Conservation (phyloP, 2,329 filamentous ascomycete genomes). For the Fusarium sp. region DNA sequence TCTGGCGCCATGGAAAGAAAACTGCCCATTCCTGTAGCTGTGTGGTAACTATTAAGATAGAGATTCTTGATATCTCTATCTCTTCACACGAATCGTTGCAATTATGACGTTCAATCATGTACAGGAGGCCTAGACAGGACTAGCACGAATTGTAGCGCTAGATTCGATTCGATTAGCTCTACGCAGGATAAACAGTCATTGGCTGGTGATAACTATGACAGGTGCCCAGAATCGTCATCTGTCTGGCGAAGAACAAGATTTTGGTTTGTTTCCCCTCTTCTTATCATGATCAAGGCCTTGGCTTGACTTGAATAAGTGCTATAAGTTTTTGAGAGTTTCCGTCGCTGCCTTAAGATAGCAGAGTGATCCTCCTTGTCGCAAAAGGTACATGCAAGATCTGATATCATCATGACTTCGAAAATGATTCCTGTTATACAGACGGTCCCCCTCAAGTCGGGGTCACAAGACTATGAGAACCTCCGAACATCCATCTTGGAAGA, state of each 20-base stretch:
- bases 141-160: neutral
- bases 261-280: neutral
- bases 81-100: neutral
- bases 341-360: too few relatives aligned
- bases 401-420: neutral
- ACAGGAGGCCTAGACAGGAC: neutral
- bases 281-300: neutral
- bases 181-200: neutral
- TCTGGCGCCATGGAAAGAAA: too few relatives aligned
- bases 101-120: neutral
- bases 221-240: neutral
- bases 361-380: too few relatives aligned
- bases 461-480: neutral
- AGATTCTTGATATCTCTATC: neutral
- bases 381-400: neutral
- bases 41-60: too few relatives aligned
- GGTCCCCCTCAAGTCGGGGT: neutral
- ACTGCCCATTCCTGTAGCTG: too few relatives aligned
- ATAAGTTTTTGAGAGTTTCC: too few relatives aligned
- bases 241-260: neutral
- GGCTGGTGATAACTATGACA: neutral
- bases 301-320: too few relatives aligned
- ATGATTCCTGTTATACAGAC: neutral
- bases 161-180: neutral
- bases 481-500: slow-evolving; percentile 4